Percentiles rank a stretch among this genome's conserved stretches.
These are phyloP conservation scores for Cornus suecica DNA, from an alignment of 148 eudicot species.

Conservation along the genomic window DNA sequence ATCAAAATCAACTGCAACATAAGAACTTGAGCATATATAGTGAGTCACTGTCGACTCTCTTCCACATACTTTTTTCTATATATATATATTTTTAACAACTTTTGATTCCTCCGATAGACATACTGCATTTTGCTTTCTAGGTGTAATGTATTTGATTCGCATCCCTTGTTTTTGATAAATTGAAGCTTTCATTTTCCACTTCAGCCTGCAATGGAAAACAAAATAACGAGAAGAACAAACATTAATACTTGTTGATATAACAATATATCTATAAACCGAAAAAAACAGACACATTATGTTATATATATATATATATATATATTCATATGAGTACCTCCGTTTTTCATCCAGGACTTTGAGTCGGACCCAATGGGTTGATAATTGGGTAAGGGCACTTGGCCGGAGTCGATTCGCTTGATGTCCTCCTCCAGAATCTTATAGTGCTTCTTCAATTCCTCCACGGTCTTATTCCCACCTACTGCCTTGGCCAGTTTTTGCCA, in stretches of 20 bases:
- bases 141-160: background rate
- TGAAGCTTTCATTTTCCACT: background rate
- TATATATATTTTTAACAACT: no score
- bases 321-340: constrained; percentile 11
- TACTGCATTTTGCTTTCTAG: background rate
- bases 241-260: no score
- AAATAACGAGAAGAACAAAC: no score
- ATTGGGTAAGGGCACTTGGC: constrained; percentile 13
- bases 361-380: constrained; percentile 2
- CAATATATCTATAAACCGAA: background rate
- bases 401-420: constrained; percentile 18
- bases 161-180: no score
- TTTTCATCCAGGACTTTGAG: constrained; percentile 5
- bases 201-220: background rate
- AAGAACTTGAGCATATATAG: no score
- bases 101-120: background rate
- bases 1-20: no score
- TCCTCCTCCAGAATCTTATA: constrained; percentile 17
- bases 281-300: background rate
- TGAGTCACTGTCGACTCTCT: no score
- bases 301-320: background rate
- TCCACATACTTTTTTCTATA: no score
- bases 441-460: constrained; percentile 23
- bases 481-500: constrained; percentile 17
- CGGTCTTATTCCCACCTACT: constrained; percentile 19